Conservation (phyloP, 257 asterid genomes). For the Haberlea rhodopensis region DNA sequence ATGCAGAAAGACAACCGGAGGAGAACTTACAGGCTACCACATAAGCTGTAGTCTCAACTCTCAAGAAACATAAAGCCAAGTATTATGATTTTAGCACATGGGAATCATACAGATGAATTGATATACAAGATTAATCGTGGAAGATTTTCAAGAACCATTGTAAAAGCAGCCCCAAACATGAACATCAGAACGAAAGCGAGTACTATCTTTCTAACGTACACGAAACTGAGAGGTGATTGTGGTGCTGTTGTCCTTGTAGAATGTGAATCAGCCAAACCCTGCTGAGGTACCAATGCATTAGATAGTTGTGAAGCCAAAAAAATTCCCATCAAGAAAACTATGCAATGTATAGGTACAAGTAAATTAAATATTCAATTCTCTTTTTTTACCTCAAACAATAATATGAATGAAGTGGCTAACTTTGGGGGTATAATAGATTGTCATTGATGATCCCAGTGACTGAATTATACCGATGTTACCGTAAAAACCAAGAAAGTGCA, state of each 20-base stretch:
- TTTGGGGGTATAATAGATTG: not conserved
- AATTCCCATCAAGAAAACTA: not conserved
- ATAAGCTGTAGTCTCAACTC: not conserved
- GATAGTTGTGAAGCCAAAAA: constrained; percentile 5
- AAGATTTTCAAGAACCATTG: constrained; percentile 72
- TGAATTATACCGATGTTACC: not conserved
- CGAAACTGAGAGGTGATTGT: constrained; percentile 27
- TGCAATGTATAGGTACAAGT: not conserved
- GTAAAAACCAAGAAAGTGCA: not conserved
- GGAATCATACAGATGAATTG: constrained; percentile 29
- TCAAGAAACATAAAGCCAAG: not conserved
- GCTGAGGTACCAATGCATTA: constrained; percentile 28
- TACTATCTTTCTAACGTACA: constrained; percentile 66
- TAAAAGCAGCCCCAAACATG: constrained; percentile 62
- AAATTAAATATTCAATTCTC: not conserved
- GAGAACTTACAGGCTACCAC: not conserved
- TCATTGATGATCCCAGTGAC: not conserved
- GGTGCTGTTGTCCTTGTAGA: constrained; percentile 10
- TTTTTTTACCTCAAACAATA: not conserved
- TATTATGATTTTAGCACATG: not conserved
- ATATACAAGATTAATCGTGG: constrained; percentile 55
- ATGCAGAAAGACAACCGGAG: no score
- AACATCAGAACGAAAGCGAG: constrained; percentile 62
- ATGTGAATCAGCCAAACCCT: constrained; percentile 39
- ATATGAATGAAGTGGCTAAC: not conserved